These are phyloP conservation scores for Mimosa pudica DNA, from an alignment of 306 rosid species.

Conservation along the genomic window DNA sequence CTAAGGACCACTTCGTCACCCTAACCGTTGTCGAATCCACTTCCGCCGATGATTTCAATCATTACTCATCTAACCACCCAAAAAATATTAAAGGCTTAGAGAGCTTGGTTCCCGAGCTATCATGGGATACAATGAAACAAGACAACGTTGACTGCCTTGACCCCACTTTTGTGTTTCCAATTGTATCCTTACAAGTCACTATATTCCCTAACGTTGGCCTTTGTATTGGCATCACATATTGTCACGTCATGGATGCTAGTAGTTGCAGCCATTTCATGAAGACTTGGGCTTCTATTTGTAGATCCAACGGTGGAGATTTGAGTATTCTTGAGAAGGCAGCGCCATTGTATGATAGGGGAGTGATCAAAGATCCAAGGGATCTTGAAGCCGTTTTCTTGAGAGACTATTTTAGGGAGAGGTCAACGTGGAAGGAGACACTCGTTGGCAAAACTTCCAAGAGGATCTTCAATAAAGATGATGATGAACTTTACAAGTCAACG, in stretches of 20 bases:
- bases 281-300: slow-evolving; percentile 37
- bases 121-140: not conserved
- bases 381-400: slow-evolving; percentile 39
- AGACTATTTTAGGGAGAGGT: slow-evolving; percentile 34
- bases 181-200: slow-evolving; percentile 34
- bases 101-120: slow-evolving; percentile 35
- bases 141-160: not conserved
- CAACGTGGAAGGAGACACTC: slow-evolving; percentile 37
- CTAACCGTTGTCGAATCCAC: slow-evolving; percentile 20
- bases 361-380: slow-evolving; percentile 30
- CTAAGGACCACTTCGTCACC: not conserved
- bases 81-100: slow-evolving; percentile 20
- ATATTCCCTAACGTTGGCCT: slow-evolving; percentile 37
- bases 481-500: slow-evolving; percentile 29
- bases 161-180: slow-evolving; percentile 22
- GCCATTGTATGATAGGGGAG: slow-evolving; percentile 36
- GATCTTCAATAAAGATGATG: not conserved
- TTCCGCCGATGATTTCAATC: slow-evolving; percentile 6
- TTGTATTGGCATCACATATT: slow-evolving; percentile 49
- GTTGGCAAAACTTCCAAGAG: slow-evolving; percentile 2
- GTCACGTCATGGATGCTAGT: slow-evolving; percentile 42
- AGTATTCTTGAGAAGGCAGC: not conserved
- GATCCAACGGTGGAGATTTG: slow-evolving; percentile 12
- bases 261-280: slow-evolving; percentile 45
- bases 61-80: slow-evolving; percentile 32